Conservation (phyloP, 2,329 filamentous ascomycete species). For the Blumeria graminis region DNA sequence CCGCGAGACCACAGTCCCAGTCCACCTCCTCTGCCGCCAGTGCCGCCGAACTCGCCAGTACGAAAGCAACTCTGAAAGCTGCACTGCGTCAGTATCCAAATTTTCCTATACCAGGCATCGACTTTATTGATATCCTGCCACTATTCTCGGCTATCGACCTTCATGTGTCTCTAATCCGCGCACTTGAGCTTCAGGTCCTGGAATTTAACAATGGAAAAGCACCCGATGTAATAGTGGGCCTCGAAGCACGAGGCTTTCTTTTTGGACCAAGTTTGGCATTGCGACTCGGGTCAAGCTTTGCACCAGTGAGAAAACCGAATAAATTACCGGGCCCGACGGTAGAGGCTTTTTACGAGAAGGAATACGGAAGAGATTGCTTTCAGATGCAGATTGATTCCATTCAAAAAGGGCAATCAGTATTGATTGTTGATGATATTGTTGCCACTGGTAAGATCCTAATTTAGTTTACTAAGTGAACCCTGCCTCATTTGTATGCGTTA, state of each 20-base stretch:
- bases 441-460: slow-evolving; percentile 50
- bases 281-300: slow-evolving; percentile 62
- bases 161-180: slow-evolving; percentile 56
- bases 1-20: slow-evolving; percentile 14
- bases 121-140: slow-evolving; percentile 96
- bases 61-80: slow-evolving; percentile 43
- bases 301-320: slow-evolving; percentile 81
- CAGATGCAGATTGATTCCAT: slow-evolving; percentile 83
- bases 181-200: slow-evolving; percentile 61
- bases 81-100: slow-evolving; percentile 70
- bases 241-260: slow-evolving; percentile 86
- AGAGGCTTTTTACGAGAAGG: slow-evolving; percentile 75
- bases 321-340: slow-evolving; percentile 81
- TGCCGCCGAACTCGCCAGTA: slow-evolving; percentile 17
- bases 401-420: slow-evolving; percentile 63
- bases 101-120: slow-evolving; percentile 76
- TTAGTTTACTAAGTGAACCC: not conserved
- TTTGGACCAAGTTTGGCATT: slow-evolving; percentile 81
- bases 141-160: slow-evolving; percentile 59
- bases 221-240: slow-evolving; percentile 76
- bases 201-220: slow-evolving; percentile 34
- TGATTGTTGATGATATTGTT: slow-evolving; percentile 95
- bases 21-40: slow-evolving; percentile 14
- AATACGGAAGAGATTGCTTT: slow-evolving; percentile 88
- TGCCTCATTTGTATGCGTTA: slow-evolving; percentile 17